Evolutionary conservation across 2,329 filamentous ascomycete genomes (phyloP).

Genomic region (Colletotrichum simmondsii): DNA sequence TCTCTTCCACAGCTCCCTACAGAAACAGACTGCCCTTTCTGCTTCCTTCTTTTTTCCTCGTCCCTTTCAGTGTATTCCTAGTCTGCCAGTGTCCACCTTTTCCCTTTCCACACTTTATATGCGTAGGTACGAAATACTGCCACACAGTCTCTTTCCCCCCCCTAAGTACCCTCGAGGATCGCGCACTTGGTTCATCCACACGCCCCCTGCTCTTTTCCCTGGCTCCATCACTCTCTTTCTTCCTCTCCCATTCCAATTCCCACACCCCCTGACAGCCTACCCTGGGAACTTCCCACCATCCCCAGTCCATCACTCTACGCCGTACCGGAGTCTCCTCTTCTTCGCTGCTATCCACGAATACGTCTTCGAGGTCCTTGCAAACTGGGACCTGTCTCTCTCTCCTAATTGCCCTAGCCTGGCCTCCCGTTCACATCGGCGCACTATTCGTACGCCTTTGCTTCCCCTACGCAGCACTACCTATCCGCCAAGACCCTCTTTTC

Average conservation of each 20-base stretch:
- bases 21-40: not conserved
- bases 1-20: not conserved
- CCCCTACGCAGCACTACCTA: not conserved
- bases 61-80: not conserved
- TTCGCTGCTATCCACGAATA: not conserved
- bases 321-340: constrained; percentile 14
- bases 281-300: constrained; percentile 2
- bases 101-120: not conserved
- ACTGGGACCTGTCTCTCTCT: constrained; percentile 1
- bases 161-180: not conserved
- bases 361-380: not conserved
- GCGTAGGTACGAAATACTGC: too few relatives aligned
- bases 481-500: constrained; percentile 20
- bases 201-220: constrained; percentile 9
- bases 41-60: not conserved
- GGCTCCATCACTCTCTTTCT: not conserved
- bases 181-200: not conserved
- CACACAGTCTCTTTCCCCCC: too few relatives aligned
- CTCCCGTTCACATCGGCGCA: constrained; percentile 1
- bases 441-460: not conserved
- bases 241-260: not conserved
- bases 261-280: not conserved
- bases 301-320: constrained; percentile 21
- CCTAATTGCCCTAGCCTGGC: constrained; percentile 14
- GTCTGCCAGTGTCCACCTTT: not conserved